A percentile compares a stretch with the other conserved stretches of the same genome.
Conservation (phyloP, 2,329 filamentous ascomycete species). For the Ploettnerulaceae sp. region DNA sequence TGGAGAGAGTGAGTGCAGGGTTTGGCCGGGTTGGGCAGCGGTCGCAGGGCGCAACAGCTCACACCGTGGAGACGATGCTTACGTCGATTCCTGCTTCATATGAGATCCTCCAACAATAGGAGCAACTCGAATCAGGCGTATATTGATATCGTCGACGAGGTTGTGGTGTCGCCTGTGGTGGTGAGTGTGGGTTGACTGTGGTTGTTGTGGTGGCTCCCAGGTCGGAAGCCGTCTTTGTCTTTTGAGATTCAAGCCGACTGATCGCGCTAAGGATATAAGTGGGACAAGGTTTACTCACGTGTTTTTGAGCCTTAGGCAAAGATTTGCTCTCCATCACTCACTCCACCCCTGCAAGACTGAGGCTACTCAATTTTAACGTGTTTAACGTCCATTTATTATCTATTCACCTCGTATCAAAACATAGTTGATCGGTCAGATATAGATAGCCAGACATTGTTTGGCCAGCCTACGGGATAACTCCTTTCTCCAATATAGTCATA, state of each 20-base stretch:
- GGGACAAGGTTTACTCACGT: too few relatives aligned
- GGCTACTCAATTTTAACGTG: too few relatives aligned
- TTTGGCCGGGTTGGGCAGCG: conserved; percentile 13
- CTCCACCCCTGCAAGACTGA: too few relatives aligned
- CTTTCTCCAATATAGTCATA: too few relatives aligned
- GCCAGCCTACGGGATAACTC: too few relatives aligned
- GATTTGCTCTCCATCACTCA: too few relatives aligned
- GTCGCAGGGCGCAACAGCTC: conserved; percentile 24
- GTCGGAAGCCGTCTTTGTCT: conserved; percentile 15
- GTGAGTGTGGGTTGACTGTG: conserved; percentile 9
- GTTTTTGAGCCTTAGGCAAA: too few relatives aligned
- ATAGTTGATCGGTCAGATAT: too few relatives aligned
- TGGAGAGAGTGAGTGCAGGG: conserved; percentile 13
- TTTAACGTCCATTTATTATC: too few relatives aligned
- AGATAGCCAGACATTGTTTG: too few relatives aligned
- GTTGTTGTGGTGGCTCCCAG: conserved; percentile 1
- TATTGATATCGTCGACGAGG: conserved; percentile 6
- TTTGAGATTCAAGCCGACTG: background rate
- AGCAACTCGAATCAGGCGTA: conserved; percentile 13
- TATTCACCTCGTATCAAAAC: too few relatives aligned
- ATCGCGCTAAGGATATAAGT: too few relatives aligned
- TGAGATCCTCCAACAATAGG: conserved; percentile 7
- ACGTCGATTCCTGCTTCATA: conserved; percentile 20
- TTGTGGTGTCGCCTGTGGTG: conserved; percentile 24
- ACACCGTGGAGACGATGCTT: conserved; percentile 9